Base-by-base conservation (phyloP, 768 basidiomycete genomes). In the Tylopilus plumbeoviolaceoides region DNA sequence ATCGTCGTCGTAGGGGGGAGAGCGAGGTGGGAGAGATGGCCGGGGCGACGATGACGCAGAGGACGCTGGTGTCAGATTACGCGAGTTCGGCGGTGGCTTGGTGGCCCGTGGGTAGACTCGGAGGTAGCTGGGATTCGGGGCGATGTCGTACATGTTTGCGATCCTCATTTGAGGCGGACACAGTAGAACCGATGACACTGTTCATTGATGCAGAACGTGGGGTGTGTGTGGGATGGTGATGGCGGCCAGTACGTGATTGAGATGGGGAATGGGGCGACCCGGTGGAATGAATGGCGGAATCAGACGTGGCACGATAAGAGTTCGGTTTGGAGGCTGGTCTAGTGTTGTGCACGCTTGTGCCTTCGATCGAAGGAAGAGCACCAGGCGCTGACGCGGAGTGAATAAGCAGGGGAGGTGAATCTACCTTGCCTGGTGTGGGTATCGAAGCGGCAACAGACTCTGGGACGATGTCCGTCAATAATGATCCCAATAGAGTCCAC, bases 401-500 rank as follows among this genome's bases (percentile, higher is more conserved):
- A 4, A 63, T 51, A 18, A 77, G 61, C 59, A 65, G 23, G 61
- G 64, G 15, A 57, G 53, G 59, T 50, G 61, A 54, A 0, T 68
- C 56, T 20, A 15, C 18, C n/a, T 49, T 55, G 23, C 57, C 53
- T 15, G 63, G 51, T 2, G 56, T 53, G 41, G 49, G 70, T 44
- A 55, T 65, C 53, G 52, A 72, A 51, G 56, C 66, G 42, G 39
- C 65, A 39, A 55, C 55, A 5, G 64, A 65, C 41, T 69, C 64
- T 8, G 79, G 81, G 17, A 77, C 56, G 44, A 81, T 64, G 47
- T 84, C 75, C 0, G 72, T 71, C 18, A 89, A 67, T 4, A 84
- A 74, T 15, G 82, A 80, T 12, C 73, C 77, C 18, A 92, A 66
- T 2, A 91, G 67, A 9, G 81, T 58, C 90, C 90, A 92, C 3